phyloP scores from a whole-genome alignment of 2,329 filamentous ascomycete species.

The Monosporascus sp. region DNA sequence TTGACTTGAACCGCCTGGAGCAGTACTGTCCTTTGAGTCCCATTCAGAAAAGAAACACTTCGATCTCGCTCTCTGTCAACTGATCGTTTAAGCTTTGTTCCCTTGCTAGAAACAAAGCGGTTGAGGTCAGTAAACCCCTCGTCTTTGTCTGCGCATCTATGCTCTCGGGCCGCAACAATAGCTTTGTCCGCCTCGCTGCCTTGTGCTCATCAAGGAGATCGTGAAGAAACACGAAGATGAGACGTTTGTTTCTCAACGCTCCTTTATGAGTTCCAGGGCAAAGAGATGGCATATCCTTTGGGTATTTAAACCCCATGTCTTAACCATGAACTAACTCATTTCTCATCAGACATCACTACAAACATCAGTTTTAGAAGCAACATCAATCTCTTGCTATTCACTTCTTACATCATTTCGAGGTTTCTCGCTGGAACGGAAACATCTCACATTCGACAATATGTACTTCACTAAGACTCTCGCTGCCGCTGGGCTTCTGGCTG shows the following conservation, averaged over 20 bases:
- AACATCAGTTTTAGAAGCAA: background rate
- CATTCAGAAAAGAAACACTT: slow-evolving; percentile 18
- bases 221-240: slow-evolving; percentile 1
- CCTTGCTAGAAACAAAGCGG: slow-evolving; percentile 16
- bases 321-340: background rate
- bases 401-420: slow-evolving; percentile 18
- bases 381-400: slow-evolving; percentile 16
- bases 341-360: background rate
- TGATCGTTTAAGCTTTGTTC: slow-evolving; percentile 16
- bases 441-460: slow-evolving; percentile 39
- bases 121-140: slow-evolving; percentile 16
- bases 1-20: slow-evolving; percentile 34
- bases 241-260: background rate
- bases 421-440: slow-evolving; percentile 35
- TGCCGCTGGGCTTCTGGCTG: slow-evolving; percentile 50
- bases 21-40: slow-evolving; percentile 33
- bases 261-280: background rate
- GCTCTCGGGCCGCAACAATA: slow-evolving; percentile 7
- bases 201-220: background rate
- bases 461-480: slow-evolving; percentile 42
- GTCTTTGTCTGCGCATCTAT: background rate
- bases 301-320: background rate
- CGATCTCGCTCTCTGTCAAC: slow-evolving; percentile 17
- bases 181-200: slow-evolving; percentile 7
- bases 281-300: background rate